A percentile compares a stretch with the other conserved stretches of the same genome.
Conservation (phyloP, 129 eudicot species). For the Pseudognaphalium luteoalbum region DNA sequence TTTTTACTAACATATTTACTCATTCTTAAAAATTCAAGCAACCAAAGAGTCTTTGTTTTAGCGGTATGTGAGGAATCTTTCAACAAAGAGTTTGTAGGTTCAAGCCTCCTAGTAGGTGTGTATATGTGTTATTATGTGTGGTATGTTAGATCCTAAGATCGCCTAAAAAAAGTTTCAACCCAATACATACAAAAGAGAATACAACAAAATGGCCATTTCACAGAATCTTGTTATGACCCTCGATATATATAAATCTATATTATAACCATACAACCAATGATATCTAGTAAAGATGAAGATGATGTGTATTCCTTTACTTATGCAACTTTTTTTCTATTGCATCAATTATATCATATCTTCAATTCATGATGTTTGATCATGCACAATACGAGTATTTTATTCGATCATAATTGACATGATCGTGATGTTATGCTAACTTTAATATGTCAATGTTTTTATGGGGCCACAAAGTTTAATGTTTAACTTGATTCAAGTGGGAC, state of each 20-base stretch:
- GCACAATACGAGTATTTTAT: background rate
- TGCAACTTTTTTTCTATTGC: no score
- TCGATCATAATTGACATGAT: background rate
- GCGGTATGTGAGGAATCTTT: no score
- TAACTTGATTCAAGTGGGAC: background rate
- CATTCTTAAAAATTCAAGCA: no score
- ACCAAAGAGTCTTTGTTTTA: no score
- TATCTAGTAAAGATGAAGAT: background rate
- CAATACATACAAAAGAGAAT: no score
- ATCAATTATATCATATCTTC: background rate
- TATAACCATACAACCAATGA: background rate
- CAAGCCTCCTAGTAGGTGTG: no score
- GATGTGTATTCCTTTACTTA: no score
- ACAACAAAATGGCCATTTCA: background rate
- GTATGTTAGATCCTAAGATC: no score
- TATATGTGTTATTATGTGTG: no score
- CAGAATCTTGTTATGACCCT: background rate
- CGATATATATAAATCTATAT: background rate
- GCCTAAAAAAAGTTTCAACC: no score
- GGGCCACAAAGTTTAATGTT: background rate
- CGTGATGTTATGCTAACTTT: background rate
- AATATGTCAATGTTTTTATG: background rate
- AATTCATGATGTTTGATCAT: background rate
- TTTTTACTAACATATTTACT: no score
- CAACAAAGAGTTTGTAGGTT: no score